Percentiles rank a stretch among this genome's conserved stretches.
phyloP scores from a whole-genome alignment of 805 yeast genomes.

The Ogataea thermomethanolica region DNA sequence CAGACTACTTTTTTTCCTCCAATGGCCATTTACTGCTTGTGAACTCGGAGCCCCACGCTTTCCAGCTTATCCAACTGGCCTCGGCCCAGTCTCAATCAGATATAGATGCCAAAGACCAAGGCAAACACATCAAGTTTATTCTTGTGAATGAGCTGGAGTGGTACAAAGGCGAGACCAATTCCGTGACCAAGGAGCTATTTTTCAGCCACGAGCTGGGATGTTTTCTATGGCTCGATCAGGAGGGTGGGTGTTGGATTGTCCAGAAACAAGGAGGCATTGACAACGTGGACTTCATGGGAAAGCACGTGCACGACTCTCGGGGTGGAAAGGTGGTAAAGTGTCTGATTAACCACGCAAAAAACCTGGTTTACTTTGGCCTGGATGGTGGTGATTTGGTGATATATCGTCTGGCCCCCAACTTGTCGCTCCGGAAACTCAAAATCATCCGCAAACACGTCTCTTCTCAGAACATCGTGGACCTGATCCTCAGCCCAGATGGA shows the following conservation, averaged over 20 bases:
- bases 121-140: slow-evolving; percentile 28
- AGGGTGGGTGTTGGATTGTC: slow-evolving; percentile 31
- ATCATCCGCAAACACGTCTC: slow-evolving; percentile 36
- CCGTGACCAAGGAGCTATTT: slow-evolving; percentile 16
- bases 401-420: slow-evolving; percentile 36
- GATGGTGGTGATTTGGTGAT: slow-evolving; percentile 35
- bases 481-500: slow-evolving; percentile 27
- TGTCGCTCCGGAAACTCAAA: slow-evolving; percentile 29
- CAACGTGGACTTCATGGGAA: slow-evolving; percentile 23
- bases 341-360: slow-evolving; percentile 40
- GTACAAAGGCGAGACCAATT: slow-evolving; percentile 23
- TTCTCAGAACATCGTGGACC: slow-evolving; percentile 30
- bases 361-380: slow-evolving; percentile 39
- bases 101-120: slow-evolving; percentile 21
- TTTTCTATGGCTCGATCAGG: slow-evolving; percentile 31
- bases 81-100: slow-evolving; percentile 10
- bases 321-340: slow-evolving; percentile 22
- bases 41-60: slow-evolving; percentile 33
- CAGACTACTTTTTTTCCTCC: slow-evolving; percentile 28
- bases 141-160: slow-evolving; percentile 32
- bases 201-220: slow-evolving; percentile 26
- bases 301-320: slow-evolving; percentile 19
- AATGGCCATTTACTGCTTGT: slow-evolving; percentile 28
- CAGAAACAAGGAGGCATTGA: slow-evolving; percentile 11
- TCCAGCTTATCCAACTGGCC: slow-evolving; percentile 31